Evolutionary conservation across 192 early-diverging fungal genomes (phyloP).

Genomic region (Umbelopsis vinacea): DNA sequence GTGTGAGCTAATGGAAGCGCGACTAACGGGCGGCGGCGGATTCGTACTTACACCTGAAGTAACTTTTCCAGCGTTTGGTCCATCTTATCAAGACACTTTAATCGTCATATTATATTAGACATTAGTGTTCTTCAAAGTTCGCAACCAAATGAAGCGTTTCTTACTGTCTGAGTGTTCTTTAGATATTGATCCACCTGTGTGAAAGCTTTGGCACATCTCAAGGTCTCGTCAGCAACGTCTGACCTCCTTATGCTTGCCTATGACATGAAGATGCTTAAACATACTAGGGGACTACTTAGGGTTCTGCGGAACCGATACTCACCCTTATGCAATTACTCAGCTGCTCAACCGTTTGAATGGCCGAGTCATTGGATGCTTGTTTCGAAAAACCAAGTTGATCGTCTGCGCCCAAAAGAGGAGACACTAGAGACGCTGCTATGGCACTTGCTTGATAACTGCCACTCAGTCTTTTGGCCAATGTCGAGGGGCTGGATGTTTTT

Average conservation of each 20-base stretch:
- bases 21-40: not conserved
- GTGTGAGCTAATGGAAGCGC: no score
- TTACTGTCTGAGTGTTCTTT: slow-evolving; percentile 2
- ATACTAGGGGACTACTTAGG: no score
- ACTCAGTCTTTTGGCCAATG: slow-evolving; percentile 2
- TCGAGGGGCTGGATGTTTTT: not conserved
- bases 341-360: not conserved
- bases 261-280: no score
- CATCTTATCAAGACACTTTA: not conserved
- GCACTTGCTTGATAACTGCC: not conserved
- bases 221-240: not conserved
- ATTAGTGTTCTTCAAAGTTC: no score
- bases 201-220: not conserved
- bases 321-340: not conserved
- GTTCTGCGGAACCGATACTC: not conserved
- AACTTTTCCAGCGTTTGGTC: not conserved
- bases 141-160: not conserved
- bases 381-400: not conserved
- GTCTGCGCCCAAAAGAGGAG: not conserved
- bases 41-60: not conserved
- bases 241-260: not conserved
- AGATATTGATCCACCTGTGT: slow-evolving; percentile 19
- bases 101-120: not conserved
- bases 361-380: slow-evolving; percentile 5
- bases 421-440: not conserved